Percentiles rank a stretch among this genome's conserved stretches.
Conservation (phyloP, 179 eudicot genomes). For the Kewa caespitosa region DNA sequence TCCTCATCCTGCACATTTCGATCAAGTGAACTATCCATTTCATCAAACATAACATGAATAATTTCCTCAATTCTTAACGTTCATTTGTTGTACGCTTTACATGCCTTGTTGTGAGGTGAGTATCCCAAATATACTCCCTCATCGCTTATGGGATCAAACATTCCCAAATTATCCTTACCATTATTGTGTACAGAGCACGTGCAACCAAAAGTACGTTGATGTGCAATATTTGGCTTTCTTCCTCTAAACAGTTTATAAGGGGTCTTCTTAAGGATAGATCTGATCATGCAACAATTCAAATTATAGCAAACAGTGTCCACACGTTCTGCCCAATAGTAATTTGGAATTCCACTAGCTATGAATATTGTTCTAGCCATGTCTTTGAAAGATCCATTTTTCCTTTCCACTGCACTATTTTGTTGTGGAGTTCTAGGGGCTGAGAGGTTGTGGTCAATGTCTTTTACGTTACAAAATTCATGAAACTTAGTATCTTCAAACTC, state of each 20-base stretch:
- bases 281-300: not conserved
- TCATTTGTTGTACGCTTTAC: not conserved
- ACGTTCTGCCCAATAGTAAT: not conserved
- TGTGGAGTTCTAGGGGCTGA: not conserved
- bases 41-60: not conserved
- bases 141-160: not conserved
- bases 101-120: not conserved
- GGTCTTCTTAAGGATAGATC: not conserved
- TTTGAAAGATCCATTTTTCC: not conserved
- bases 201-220: not conserved
- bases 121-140: not conserved
- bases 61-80: not conserved
- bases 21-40: not conserved
- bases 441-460: not conserved
- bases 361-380: not conserved
- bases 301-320: not conserved
- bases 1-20: not conserved
- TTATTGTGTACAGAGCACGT: not conserved
- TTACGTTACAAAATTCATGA: not conserved
- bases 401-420: not conserved
- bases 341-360: not conserved
- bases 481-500: not conserved
- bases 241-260: not conserved
- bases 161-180: not conserved
- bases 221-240: not conserved